These are phyloP conservation scores for Plasmopara muralis DNA, from an alignment of 352 stramenopile species.

Conservation along the genomic window DNA sequence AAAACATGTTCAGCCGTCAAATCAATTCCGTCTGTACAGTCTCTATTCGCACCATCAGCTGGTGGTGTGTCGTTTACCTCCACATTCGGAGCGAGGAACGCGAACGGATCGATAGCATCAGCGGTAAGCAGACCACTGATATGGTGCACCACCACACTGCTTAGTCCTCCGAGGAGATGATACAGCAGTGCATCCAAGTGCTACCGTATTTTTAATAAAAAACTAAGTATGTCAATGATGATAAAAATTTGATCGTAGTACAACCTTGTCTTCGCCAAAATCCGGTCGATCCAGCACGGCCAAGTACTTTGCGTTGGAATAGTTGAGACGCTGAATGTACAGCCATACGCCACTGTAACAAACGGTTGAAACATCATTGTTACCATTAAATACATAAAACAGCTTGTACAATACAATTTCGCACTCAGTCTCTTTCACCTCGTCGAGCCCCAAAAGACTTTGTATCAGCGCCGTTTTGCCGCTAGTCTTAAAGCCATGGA, in stretches of 20 bases:
- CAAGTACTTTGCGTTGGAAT: constrained; percentile 68
- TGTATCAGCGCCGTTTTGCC: constrained; percentile 49
- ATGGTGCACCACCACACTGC: constrained; percentile 69
- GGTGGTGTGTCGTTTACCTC: constrained; percentile 17
- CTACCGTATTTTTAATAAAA: constrained; percentile 20
- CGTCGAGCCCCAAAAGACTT: constrained; percentile 25
- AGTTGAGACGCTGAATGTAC: constrained; percentile 62
- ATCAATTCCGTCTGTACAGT: not conserved
- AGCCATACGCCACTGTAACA: constrained; percentile 44
- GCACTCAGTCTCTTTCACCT: constrained; percentile 12
- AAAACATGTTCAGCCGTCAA: not conserved
- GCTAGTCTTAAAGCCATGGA: constrained; percentile 53
- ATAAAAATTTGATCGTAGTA: constrained; percentile 4
- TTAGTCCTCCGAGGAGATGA: constrained; percentile 54
- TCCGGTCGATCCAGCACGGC: constrained; percentile 52
- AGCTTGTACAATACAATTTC: constrained; percentile 6
- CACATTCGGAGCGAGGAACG: constrained; percentile 38
- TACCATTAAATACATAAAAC: not conserved
- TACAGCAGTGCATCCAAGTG: constrained; percentile 54
- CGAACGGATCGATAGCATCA: constrained; percentile 48
- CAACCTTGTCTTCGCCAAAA: constrained; percentile 28
- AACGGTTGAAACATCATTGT: not conserved
- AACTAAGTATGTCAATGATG: not conserved
- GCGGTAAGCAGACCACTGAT: constrained; percentile 46
- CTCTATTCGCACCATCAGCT: constrained; percentile 22